These are phyloP conservation scores for Scytalidium lignicola DNA, from an alignment of 2,329 filamentous ascomycete genomes.

Conservation along the genomic window DNA sequence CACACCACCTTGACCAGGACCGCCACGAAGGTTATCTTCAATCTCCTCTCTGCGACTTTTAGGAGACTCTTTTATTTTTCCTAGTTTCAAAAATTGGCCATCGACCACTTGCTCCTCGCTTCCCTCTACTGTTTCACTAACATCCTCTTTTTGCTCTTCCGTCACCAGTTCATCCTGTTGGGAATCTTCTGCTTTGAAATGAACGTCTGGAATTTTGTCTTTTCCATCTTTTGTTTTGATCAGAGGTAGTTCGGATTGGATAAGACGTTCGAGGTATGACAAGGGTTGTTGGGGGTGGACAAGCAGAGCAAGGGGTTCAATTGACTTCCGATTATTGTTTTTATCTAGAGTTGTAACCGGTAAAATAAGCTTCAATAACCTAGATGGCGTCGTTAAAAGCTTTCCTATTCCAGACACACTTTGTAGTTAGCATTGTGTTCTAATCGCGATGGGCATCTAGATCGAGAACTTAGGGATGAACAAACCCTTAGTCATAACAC, in stretches of 20 bases:
- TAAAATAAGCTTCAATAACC: slow-evolving; percentile 74
- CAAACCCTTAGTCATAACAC: slow-evolving; percentile 60
- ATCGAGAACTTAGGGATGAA: not conserved
- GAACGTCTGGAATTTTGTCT: slow-evolving; percentile 66
- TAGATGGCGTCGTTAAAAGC: slow-evolving; percentile 73
- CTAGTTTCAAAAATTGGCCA: slow-evolving; percentile 34
- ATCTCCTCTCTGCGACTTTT: slow-evolving; percentile 30
- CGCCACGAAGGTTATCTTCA: slow-evolving; percentile 38
- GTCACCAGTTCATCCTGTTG: slow-evolving; percentile 50
- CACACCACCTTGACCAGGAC: slow-evolving; percentile 52
- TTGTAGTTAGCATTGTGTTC: not conserved
- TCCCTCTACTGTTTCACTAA: slow-evolving; percentile 27
- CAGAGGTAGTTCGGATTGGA: slow-evolving; percentile 77
- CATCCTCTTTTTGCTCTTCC: slow-evolving; percentile 26
- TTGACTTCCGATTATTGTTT: slow-evolving; percentile 57
- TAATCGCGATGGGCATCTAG: no score
- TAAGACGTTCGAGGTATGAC: slow-evolving; percentile 82
- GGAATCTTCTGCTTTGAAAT: slow-evolving; percentile 75
- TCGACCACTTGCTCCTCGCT: slow-evolving; percentile 45
- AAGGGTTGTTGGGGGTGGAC: slow-evolving; percentile 87
- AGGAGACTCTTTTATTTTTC: slow-evolving; percentile 22
- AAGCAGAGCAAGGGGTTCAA: slow-evolving; percentile 81
- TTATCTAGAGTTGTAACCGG: slow-evolving; percentile 62
- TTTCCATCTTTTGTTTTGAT: slow-evolving; percentile 55
- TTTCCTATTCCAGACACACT: slow-evolving; percentile 47